Evolutionary conservation across 2,329 filamentous ascomycete species (phyloP), one percentile per base, ranked within the genome.

Genomic region (Fusarium liriodendri): DNA sequence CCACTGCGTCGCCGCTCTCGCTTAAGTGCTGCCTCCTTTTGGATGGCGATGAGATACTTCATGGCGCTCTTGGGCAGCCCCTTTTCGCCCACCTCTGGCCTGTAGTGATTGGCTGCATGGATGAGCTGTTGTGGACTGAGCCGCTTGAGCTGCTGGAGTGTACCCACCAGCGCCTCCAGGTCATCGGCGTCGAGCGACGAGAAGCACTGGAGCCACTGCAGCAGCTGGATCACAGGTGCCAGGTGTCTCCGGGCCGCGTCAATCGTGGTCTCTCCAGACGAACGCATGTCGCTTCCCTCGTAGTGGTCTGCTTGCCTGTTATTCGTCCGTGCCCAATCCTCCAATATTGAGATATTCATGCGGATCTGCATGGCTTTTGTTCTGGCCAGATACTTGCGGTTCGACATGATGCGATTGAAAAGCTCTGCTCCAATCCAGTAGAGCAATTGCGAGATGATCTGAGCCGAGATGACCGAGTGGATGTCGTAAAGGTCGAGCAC

Each of bases 361-460:
- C 97, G 94, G 77, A 99, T 98, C 82, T 99, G 97, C 97, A 99
- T 99, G 5, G 97, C 97, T 83, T 99, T 99, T 20, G 97, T 99
- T 62, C 97, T 90, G 7, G 97, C 96, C 11, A 99, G 88, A 79
- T 98, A 99, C 81, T 96, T 95, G 74, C 95, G 91, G 79, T 97
- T 98, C 33, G 94, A 96, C 94, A 99, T 98, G 82, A 99, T 94
- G 67, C 96, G 93, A 82, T 99, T 99, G 86, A 99, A 99, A 10
- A 98, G 90, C 83, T 99, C 97, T 0, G 96, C 94, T 8, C 95
- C 94, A 18, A 99, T 89, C 97, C 97, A 99, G 84, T 98, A 99
- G 52, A 98, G 88, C 2, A 99, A 88, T 80, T 99, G 97, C 5
- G 95, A 94, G 29, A 98, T 86, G 67, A 98, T 95, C 80, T 99